Evolutionary conservation across 2,329 filamentous ascomycete species (phyloP).

Genomic region (Hortaea sp.): DNA sequence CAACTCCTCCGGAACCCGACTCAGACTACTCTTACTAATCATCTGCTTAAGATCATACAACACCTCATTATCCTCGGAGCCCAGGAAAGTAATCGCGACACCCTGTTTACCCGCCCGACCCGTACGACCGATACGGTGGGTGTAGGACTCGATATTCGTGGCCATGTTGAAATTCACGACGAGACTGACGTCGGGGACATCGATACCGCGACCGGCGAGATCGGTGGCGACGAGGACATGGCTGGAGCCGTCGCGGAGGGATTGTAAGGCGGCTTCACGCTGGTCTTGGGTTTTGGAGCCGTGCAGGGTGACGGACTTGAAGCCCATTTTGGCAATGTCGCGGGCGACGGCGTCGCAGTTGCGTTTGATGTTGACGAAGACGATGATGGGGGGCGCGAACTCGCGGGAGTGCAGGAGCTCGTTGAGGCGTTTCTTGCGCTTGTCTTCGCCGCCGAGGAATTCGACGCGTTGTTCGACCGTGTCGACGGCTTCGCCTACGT

Average conservation of each 20-base stretch:
- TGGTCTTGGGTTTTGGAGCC: constrained; percentile 97
- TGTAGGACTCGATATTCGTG: constrained; percentile 83
- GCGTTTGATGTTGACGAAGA: constrained; percentile 99
- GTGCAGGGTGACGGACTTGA: constrained; percentile 81
- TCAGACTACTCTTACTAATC: constrained; percentile 80
- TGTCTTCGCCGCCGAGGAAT: constrained; percentile 82
- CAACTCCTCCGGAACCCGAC: constrained; percentile 82
- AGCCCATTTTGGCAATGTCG: constrained; percentile 91
- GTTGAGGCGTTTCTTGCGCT: constrained; percentile 87
- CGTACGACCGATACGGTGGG: constrained; percentile 91
- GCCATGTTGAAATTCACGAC: constrained; percentile 99
- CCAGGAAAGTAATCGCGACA: constrained; percentile 91
- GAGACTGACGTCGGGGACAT: constrained; percentile 84
- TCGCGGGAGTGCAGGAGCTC: constrained; percentile 76
- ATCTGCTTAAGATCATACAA: constrained; percentile 92
- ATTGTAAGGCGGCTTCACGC: constrained; percentile 80
- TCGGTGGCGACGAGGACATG: constrained; percentile 94
- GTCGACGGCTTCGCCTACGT: constrained; percentile 88
- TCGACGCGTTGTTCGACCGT: constrained; percentile 97
- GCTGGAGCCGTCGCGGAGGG: constrained; percentile 68
- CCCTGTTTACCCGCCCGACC: constrained; percentile 95
- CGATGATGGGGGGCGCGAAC: constrained; percentile 85
- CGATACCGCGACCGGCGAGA: constrained; percentile 92
- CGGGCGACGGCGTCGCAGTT: constrained; percentile 93
- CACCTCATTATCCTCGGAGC: constrained; percentile 78